Percentiles rank a stretch among this genome's conserved stretches.
phyloP scores from a whole-genome alignment of 2,329 filamentous ascomycete species.

The Fusarium keratoplasticum region DNA sequence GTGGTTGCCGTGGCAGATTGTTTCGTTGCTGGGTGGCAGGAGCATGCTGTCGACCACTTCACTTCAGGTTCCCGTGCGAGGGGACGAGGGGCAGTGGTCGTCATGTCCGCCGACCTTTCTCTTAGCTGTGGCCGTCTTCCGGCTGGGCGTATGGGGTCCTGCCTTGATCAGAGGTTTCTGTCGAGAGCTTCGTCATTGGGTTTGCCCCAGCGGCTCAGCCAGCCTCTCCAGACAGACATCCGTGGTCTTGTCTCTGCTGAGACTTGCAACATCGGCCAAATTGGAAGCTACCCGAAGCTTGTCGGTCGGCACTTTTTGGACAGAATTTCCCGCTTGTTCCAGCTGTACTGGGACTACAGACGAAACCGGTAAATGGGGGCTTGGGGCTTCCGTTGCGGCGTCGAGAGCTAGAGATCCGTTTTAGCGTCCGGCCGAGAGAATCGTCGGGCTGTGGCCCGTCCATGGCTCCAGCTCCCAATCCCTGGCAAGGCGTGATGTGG shows the following conservation, averaged over 20 bases:
- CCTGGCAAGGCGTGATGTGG: slow-evolving; percentile 12
- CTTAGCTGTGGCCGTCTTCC: slow-evolving; percentile 32
- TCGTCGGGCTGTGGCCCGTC: not conserved
- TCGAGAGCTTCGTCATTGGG: slow-evolving; percentile 27
- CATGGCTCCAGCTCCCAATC: slow-evolving; percentile 16
- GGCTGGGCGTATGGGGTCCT: slow-evolving; percentile 31
- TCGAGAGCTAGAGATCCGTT: slow-evolving; percentile 11
- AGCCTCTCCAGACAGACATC: not conserved
- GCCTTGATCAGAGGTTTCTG: not conserved
- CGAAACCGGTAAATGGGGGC: slow-evolving; percentile 5
- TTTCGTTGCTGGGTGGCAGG: slow-evolving; percentile 4
- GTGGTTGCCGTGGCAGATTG: slow-evolving; percentile 21
- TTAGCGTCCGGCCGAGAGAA: slow-evolving; percentile 21
- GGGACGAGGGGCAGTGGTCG: slow-evolving; percentile 29
- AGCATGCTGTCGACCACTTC: not conserved
- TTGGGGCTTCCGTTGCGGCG: slow-evolving; percentile 5
- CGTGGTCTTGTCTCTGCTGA: not conserved
- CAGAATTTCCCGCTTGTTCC: slow-evolving; percentile 3
- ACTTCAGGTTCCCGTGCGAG: not conserved
- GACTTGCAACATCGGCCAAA: slow-evolving; percentile 22
- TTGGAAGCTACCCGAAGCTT: slow-evolving; percentile 18
- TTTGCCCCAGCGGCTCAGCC: not conserved
- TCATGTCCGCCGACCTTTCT: slow-evolving; percentile 10
- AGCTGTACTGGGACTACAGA: not conserved
- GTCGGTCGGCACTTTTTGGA: slow-evolving; percentile 9